Percentiles rank a stretch among this genome's conserved stretches.
Evolutionary conservation across 75 land plant genomes (phyloP).

Genomic region (Gnetum montanum): DNA sequence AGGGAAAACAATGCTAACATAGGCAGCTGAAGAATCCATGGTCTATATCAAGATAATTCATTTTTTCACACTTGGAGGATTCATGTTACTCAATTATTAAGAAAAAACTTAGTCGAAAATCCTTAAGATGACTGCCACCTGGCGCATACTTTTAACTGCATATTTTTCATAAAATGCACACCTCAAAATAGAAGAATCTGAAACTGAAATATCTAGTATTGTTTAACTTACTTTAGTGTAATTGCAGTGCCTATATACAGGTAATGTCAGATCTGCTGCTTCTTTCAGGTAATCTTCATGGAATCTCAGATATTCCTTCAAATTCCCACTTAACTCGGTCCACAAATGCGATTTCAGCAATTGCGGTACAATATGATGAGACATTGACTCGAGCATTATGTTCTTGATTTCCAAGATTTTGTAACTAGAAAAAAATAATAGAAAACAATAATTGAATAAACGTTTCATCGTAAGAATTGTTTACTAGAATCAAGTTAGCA

Average conservation of each 20-base stretch:
- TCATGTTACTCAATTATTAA: too few species aligned
- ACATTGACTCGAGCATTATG: constrained; percentile 76
- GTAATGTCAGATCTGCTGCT: constrained; percentile 86
- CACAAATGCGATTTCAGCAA: constrained; percentile 53
- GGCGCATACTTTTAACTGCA: too few species aligned
- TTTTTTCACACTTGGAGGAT: background rate
- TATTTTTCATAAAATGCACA: too few species aligned
- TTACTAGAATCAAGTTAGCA: too few species aligned
- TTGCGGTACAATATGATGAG: constrained; percentile 81
- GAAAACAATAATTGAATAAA: constrained; percentile 1
- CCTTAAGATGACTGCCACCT: too few species aligned
- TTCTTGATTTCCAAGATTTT: constrained; percentile 81
- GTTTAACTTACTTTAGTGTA: constrained; percentile 66
- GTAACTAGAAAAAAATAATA: constrained; percentile 60
- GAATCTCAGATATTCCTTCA: constrained; percentile 73
- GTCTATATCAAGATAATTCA: background rate
- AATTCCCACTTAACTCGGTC: constrained; percentile 31
- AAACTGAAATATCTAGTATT: background rate
- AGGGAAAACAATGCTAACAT: background rate
- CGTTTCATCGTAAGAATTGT: background rate
- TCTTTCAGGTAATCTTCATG: constrained; percentile 82
- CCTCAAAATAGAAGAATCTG: background rate
- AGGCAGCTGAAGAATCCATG: background rate
- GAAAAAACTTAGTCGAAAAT: too few species aligned
- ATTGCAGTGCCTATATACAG: constrained; percentile 83